These are phyloP conservation scores for Entophlyctis helioformis DNA, from an alignment of 192 early-diverging fungal species.

Conservation along the genomic window DNA sequence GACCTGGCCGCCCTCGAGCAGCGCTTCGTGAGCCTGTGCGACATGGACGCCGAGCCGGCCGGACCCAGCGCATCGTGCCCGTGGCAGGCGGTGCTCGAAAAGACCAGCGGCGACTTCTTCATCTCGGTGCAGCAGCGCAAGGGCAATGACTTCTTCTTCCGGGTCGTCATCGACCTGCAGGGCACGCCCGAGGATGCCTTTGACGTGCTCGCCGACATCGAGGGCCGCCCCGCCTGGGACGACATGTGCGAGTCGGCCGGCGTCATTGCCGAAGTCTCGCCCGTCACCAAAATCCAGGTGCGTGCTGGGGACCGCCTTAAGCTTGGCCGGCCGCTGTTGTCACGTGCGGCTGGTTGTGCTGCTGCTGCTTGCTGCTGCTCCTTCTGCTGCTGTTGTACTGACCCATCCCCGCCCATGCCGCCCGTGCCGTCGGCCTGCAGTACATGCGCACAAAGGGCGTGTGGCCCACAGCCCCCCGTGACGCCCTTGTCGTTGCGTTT, in stretches of 20 bases:
- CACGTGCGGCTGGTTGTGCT: not conserved
- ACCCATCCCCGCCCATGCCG: not conserved
- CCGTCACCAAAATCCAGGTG: slow-evolving; percentile 13
- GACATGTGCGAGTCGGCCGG: slow-evolving; percentile 22
- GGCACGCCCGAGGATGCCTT: slow-evolving; percentile 27
- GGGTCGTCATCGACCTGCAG: slow-evolving; percentile 23
- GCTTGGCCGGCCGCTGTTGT: not conserved
- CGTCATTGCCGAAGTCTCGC: slow-evolving; percentile 11
- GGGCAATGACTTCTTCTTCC: slow-evolving; percentile 19
- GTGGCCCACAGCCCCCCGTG: slow-evolving; percentile 27
- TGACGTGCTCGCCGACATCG: slow-evolving; percentile 23
- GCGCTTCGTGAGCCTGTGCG: no score
- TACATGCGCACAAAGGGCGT: slow-evolving; percentile 31
- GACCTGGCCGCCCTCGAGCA: no score
- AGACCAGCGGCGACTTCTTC: no score
- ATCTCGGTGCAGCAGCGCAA: slow-evolving; percentile 16
- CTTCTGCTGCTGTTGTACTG: not conserved
- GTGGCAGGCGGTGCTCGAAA: no score
- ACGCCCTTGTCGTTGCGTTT: slow-evolving; percentile 21
- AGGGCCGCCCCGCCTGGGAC: slow-evolving; percentile 20
- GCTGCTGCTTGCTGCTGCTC: no score
- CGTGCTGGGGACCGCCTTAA: not conserved
- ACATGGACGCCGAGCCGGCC: no score
- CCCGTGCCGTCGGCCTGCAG: slow-evolving; percentile 2
- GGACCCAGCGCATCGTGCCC: no score